Conservation (phyloP, 805 yeast genomes). For the Metschnikowia vanudenii region DNA sequence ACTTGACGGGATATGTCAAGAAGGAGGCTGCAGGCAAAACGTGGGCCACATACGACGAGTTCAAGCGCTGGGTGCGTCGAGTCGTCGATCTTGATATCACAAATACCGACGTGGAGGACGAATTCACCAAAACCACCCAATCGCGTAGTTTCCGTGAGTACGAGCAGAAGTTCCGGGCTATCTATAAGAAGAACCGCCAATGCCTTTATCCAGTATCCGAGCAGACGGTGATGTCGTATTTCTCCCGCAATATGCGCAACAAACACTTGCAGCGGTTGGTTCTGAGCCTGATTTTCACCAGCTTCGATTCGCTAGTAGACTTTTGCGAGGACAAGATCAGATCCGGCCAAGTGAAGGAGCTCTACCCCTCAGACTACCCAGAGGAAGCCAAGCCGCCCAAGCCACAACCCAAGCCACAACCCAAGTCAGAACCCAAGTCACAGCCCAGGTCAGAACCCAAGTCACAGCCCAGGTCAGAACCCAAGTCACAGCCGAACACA, state of each 20-base stretch:
- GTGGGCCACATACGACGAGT: not conserved
- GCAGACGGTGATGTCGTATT: constrained; percentile 1
- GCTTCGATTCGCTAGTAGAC: constrained; percentile 3
- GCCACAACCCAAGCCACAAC: too few relatives aligned
- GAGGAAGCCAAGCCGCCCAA: not conserved
- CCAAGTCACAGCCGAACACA: too few relatives aligned
- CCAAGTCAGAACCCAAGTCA: too few relatives aligned
- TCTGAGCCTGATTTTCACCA: constrained; percentile 5
- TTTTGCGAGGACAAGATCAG: constrained; percentile 5
- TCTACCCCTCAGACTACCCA: constrained; percentile 2
- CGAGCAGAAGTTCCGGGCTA: constrained; percentile 1
- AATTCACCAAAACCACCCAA: not conserved
- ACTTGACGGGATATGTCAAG: constrained; percentile 4
- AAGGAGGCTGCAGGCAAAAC: not conserved
- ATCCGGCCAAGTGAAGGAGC: constrained; percentile 3
- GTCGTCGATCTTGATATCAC: not conserved
- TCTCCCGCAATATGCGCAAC: constrained; percentile 3
- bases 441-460: too few relatives aligned
- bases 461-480: too few relatives aligned
- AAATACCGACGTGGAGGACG: not conserved
- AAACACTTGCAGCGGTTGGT: constrained; percentile 1
- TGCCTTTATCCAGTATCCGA: constrained; percentile 1
- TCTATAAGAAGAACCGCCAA: not conserved
- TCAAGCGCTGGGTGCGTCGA: constrained; percentile 2
- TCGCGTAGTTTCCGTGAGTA: constrained; percentile 6